Conservation (phyloP, 768 basidiomycete genomes). For the Candolleomyces eurysporus region DNA sequence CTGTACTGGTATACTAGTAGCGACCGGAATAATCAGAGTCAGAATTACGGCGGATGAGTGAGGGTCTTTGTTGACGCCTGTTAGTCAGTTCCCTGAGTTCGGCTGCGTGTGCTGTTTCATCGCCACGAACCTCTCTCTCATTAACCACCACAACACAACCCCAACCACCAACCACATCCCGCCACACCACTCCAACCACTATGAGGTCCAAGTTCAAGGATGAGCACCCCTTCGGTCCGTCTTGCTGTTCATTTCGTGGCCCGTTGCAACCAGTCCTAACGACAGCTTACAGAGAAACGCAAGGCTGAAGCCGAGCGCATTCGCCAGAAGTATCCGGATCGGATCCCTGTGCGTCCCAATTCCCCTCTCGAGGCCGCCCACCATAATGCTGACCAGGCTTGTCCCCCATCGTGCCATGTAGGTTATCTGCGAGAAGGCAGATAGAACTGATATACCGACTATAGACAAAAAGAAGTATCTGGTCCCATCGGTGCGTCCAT, state of each 20-base stretch:
- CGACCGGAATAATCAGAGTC: background rate
- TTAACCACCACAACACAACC: slow-evolving; percentile 13
- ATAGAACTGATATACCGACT: slow-evolving; percentile 96
- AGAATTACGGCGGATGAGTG: slow-evolving; percentile 1
- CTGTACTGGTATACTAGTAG: background rate
- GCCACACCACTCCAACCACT: slow-evolving; percentile 16
- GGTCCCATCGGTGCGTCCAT: slow-evolving; percentile 81
- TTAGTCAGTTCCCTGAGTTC: slow-evolving; percentile 28
- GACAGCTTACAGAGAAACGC: slow-evolving; percentile 80
- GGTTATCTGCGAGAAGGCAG: slow-evolving; percentile 99
- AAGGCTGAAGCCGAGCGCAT: slow-evolving; percentile 99
- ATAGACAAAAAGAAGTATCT: slow-evolving; percentile 99
- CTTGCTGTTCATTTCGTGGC: slow-evolving; percentile 3
- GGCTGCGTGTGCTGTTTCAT: slow-evolving; percentile 41
- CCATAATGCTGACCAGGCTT: background rate
- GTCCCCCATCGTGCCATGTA: slow-evolving; percentile 30
- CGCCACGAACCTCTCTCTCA: slow-evolving; percentile 11
- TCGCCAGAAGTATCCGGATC: slow-evolving; percentile 97
- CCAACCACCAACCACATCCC: slow-evolving; percentile 5
- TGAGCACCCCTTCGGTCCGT: slow-evolving; percentile 95
- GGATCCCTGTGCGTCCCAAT: slow-evolving; percentile 79
- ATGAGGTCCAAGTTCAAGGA: slow-evolving; percentile 99
- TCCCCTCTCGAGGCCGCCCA: background rate
- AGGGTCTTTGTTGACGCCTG: slow-evolving; percentile 34
- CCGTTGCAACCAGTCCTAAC: slow-evolving; percentile 26